phyloP scores from a whole-genome alignment of 2,329 filamentous ascomycete genomes.

The Fusarium sp. region DNA sequence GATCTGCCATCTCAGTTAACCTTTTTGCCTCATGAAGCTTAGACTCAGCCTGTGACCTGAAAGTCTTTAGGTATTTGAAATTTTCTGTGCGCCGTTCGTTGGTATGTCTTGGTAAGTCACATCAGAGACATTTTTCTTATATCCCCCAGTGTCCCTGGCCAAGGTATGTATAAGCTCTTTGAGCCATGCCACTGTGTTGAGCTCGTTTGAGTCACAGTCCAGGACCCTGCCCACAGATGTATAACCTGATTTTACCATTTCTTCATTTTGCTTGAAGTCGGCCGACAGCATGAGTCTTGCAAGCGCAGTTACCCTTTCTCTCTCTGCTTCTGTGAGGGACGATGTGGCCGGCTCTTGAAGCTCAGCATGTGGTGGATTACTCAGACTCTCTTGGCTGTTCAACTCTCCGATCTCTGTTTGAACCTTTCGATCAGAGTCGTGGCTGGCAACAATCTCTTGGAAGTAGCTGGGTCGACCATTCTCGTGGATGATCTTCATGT shows the following conservation, averaged over 20 bases:
- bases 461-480: neutral
- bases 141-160: neutral
- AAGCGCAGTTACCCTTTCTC: neutral
- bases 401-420: too few relatives aligned
- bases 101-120: neutral
- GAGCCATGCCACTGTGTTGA: neutral
- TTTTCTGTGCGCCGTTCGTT: fast-evolving
- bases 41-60: too few relatives aligned
- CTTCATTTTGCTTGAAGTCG: neutral
- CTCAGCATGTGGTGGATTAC: neutral
- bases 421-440: fast-evolving
- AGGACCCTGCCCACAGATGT: too few relatives aligned
- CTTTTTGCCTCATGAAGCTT: neutral
- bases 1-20: too few relatives aligned
- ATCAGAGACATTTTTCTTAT: neutral
- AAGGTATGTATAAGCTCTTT: neutral
- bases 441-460: neutral
- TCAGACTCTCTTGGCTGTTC: fast-evolving
- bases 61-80: neutral
- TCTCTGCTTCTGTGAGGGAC: neutral
- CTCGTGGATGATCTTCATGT: conserved; percentile 1
- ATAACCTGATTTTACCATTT: fast-evolving
- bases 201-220: neutral
- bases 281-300: neutral
- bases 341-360: neutral